phyloP scores from a whole-genome alignment of 2,329 filamentous ascomycete genomes.

The Samsoniella hepiali region DNA sequence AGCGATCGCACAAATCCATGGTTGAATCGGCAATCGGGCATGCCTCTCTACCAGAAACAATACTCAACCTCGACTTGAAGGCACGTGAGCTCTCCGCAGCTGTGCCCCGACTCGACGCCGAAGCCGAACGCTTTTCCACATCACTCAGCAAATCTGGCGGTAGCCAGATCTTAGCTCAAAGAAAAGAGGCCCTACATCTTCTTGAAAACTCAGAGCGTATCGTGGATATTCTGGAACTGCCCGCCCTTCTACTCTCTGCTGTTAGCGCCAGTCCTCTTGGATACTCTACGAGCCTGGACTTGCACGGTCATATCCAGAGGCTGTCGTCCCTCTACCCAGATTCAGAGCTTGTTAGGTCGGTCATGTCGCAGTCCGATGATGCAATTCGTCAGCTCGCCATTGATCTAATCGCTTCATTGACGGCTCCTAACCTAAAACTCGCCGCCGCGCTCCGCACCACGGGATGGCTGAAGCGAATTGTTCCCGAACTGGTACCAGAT shows the following conservation, averaged over 20 bases:
- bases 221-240: conserved; percentile 86
- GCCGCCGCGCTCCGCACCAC: conserved; percentile 87
- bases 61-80: conserved; percentile 67
- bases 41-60: conserved; percentile 63
- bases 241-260: conserved; percentile 77
- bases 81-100: conserved; percentile 64
- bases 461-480: conserved; percentile 82
- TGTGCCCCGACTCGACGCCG: conserved; percentile 75
- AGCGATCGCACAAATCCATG: conserved; percentile 81
- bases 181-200: conserved; percentile 77
- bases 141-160: conserved; percentile 75
- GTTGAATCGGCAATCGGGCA: conserved; percentile 79
- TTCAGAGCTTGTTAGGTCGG: conserved; percentile 69
- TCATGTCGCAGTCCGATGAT: conserved; percentile 74
- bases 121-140: conserved; percentile 75
- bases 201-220: conserved; percentile 85
- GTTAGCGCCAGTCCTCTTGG: conserved; percentile 65
- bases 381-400: conserved; percentile 87
- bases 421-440: conserved; percentile 76
- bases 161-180: conserved; percentile 65
- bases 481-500: conserved; percentile 63
- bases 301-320: conserved; percentile 89
- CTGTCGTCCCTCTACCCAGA: conserved; percentile 78
- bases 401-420: conserved; percentile 75
- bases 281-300: conserved; percentile 84